These are phyloP conservation scores for Phytopythium helicoides DNA, from an alignment of 352 stramenopile genomes.

Conservation along the genomic window DNA sequence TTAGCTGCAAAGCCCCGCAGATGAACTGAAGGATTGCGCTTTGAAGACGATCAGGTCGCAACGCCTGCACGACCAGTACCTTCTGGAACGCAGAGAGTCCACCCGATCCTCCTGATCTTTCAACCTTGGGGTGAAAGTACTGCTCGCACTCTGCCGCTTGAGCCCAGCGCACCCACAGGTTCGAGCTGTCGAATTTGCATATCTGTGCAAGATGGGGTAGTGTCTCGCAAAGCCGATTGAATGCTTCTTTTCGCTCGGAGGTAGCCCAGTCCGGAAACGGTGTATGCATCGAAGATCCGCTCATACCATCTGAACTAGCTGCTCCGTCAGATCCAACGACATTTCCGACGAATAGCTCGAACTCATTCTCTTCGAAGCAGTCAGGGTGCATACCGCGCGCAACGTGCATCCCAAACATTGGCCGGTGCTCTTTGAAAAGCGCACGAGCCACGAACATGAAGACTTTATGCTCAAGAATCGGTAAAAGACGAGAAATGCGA, in stretches of 20 bases:
- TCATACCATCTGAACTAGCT: conserved; percentile 4
- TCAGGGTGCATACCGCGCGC: conserved; percentile 92
- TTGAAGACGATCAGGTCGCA: conserved; percentile 89
- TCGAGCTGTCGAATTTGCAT: conserved; percentile 81
- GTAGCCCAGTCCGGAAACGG: conserved; percentile 76
- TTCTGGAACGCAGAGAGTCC: conserved; percentile 90
- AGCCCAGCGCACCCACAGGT: conserved; percentile 90
- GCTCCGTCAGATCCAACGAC: conserved; percentile 7
- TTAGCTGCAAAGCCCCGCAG: conserved; percentile 82
- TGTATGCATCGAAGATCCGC: conserved; percentile 5
- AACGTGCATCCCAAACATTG: conserved; percentile 94
- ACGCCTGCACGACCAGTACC: conserved; percentile 89
- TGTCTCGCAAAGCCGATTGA: conserved; percentile 68
- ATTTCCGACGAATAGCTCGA: conserved; percentile 91
- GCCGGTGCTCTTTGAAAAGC: conserved; percentile 92
- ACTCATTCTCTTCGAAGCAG: conserved; percentile 92
- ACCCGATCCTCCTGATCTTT: conserved; percentile 40
- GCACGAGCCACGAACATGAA: conserved; percentile 91
- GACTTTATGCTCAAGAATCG: conserved; percentile 86
- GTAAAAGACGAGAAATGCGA: conserved; percentile 78
- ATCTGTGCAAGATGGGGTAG: conserved; percentile 62
- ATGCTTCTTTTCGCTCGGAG: conserved; percentile 85
- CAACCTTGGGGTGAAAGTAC: conserved; percentile 88
- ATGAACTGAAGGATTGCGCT: conserved; percentile 91
- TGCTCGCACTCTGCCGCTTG: conserved; percentile 89